Conservation (phyloP, 225 moss, liverwort and hornwort genomes). For the Climacium dendroides region DNA sequence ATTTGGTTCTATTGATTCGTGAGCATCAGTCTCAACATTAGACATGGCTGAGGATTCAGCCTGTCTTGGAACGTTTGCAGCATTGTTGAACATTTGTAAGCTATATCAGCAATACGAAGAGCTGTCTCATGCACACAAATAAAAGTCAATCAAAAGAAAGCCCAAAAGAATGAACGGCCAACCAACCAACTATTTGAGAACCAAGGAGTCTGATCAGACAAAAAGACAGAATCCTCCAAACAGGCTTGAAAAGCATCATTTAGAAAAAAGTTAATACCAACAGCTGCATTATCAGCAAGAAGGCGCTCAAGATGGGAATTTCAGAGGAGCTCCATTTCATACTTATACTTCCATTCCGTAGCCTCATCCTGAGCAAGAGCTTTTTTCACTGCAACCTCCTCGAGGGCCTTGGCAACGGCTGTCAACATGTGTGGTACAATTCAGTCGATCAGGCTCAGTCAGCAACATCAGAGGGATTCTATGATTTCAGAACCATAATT, state of each 20-base stretch:
- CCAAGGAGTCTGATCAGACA: background rate
- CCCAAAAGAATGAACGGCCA: background rate
- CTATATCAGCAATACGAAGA: background rate
- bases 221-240: background rate
- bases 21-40: slow-evolving; percentile 8
- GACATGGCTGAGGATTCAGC: slow-evolving; percentile 2
- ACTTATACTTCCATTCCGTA: too few relatives aligned
- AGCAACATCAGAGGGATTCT: too few relatives aligned
- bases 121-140: background rate
- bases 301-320: slow-evolving; percentile 27
- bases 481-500: too few relatives aligned
- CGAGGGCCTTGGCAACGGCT: too few relatives aligned
- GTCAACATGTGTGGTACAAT: too few relatives aligned
- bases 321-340: too few relatives aligned
- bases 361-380: too few relatives aligned
- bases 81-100: background rate
- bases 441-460: too few relatives aligned
- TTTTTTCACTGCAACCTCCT: too few relatives aligned
- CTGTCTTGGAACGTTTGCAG: slow-evolving; percentile 15
- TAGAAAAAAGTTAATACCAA: slow-evolving; percentile 16
- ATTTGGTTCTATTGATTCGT: slow-evolving; percentile 17
- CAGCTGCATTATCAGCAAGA: slow-evolving; percentile 16
- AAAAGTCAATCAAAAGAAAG: background rate
- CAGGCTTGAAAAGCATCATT: background rate
- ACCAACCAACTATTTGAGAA: background rate